phyloP scores from a whole-genome alignment of 345 rosid genomes.

The Camelina neglecta region DNA sequence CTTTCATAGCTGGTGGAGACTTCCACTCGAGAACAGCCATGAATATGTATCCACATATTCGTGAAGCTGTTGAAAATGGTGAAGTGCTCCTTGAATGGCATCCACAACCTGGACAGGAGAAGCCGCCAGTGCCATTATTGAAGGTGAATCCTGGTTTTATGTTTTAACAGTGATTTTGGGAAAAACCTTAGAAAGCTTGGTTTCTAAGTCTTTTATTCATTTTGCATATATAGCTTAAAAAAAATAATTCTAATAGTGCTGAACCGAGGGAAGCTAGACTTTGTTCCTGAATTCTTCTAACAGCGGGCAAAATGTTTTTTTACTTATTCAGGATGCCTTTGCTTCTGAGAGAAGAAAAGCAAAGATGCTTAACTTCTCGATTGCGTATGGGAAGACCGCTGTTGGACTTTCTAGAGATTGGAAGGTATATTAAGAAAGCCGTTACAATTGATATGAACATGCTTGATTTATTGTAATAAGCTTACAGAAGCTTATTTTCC shows the following conservation, averaged over 20 bases:
- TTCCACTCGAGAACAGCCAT: conserved; percentile 98
- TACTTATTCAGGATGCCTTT: conserved; percentile 65
- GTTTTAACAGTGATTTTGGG: conserved; percentile 20
- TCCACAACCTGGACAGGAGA: conserved; percentile 86
- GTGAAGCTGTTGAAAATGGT: conserved; percentile 68
- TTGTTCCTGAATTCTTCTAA: conserved; percentile 26
- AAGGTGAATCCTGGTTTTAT: conserved; percentile 55
- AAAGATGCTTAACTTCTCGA: conserved; percentile 97
- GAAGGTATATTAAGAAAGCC: conserved; percentile 63
- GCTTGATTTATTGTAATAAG: conserved; percentile 29
- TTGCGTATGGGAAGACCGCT: conserved; percentile 96
- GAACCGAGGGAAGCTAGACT: neutral
- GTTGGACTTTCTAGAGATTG: conserved; percentile 89
- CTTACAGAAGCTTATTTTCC: conserved; percentile 10
- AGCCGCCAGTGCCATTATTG: conserved; percentile 87
- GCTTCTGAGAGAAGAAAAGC: conserved; percentile 87
- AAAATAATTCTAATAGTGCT: neutral
- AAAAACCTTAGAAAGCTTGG: conserved; percentile 32
- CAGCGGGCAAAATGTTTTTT: conserved; percentile 6
- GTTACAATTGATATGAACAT: conserved; percentile 11
- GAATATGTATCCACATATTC: conserved; percentile 95
- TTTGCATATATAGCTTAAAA: neutral
- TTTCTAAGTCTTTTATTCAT: neutral
- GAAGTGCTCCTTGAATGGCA: conserved; percentile 91
- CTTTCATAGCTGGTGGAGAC: conserved; percentile 96